A percentile compares a stretch with the other conserved stretches of the same genome.
Conservation (phyloP, 2,329 filamentous ascomycete species). For the Ustulina deusta region DNA sequence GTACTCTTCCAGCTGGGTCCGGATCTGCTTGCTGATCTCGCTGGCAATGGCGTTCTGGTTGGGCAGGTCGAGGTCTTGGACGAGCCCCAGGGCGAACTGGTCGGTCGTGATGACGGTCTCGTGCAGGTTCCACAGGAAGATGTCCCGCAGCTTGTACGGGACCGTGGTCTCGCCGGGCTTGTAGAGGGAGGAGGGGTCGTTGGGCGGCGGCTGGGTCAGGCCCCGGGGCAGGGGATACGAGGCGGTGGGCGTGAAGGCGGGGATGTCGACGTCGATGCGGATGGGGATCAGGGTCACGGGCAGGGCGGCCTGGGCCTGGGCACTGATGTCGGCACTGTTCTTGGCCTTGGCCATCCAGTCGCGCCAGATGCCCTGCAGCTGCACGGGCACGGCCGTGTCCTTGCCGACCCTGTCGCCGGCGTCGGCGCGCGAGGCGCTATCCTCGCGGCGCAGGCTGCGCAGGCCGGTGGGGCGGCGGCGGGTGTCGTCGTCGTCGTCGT, state of each 20-base stretch:
- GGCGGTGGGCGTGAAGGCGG: conserved; percentile 76
- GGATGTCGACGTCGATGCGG: conserved; percentile 93
- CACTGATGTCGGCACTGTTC: conserved; percentile 69
- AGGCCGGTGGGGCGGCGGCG: conserved; percentile 85
- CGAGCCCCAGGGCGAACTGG: conserved; percentile 90
- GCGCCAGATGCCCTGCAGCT: conserved; percentile 90
- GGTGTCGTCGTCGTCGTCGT: conserved; percentile 78
- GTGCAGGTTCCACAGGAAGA: conserved; percentile 98
- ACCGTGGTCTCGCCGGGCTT: conserved; percentile 82
- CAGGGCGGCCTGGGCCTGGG: conserved; percentile 75
- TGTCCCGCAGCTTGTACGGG: conserved; percentile 89
- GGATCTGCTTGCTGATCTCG: conserved; percentile 93
- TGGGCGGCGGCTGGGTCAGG: conserved; percentile 75
- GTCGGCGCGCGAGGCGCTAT: conserved; percentile 72
- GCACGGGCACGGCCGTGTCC: conserved; percentile 81
- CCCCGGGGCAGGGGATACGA: conserved; percentile 74
- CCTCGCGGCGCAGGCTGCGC: conserved; percentile 83
- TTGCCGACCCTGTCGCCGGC: conserved; percentile 83
- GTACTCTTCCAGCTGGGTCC: conserved; percentile 95
- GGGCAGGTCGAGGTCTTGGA: conserved; percentile 93
- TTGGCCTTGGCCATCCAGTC: conserved; percentile 91
- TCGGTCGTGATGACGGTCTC: conserved; percentile 95
- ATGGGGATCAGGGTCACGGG: conserved; percentile 94
- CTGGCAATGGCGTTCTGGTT: conserved; percentile 75
- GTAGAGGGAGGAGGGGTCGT: conserved; percentile 73